Percentiles rank a stretch among this genome's conserved stretches.
Conservation (phyloP, 169 alveolate genomes). For the Plasmodium knowlesi region DNA sequence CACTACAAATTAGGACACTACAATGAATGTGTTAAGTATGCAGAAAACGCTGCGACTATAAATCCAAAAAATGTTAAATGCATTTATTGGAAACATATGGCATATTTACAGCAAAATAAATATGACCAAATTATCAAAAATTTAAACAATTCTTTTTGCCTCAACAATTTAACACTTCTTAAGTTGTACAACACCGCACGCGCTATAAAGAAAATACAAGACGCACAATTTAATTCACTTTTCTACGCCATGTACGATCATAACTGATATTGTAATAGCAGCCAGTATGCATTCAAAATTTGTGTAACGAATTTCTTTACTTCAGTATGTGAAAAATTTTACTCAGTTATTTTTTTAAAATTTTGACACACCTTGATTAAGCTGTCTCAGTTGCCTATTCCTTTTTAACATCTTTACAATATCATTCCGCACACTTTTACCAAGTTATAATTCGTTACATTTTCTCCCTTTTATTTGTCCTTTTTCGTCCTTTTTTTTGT, state of each 20-base stretch:
- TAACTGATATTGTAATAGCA: not conserved
- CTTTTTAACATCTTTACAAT: too few species aligned
- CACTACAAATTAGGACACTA: constrained; percentile 57
- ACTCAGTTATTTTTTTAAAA: not conserved
- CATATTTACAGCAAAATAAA: constrained; percentile 63
- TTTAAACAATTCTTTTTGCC: constrained; percentile 68
- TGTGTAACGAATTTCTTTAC: not conserved
- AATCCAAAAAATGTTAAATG: constrained; percentile 65
- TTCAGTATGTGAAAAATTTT: not conserved
- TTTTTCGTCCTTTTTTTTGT: not conserved
- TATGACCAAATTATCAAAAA: constrained; percentile 52
- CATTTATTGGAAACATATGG: constrained; percentile 73
- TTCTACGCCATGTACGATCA: constrained; percentile 74
- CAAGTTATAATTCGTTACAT: not conserved
- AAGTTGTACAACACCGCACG: constrained; percentile 63
- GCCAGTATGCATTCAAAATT: not conserved
- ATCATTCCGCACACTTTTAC: not conserved
- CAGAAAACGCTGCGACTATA: constrained; percentile 45
- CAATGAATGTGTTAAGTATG: constrained; percentile 54
- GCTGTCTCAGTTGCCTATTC: not conserved
- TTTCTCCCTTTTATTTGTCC: not conserved
- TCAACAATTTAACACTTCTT: constrained; percentile 28
- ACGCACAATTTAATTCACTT: constrained; percentile 49
- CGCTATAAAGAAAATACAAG: constrained; percentile 60
- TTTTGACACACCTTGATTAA: not conserved